Evolutionary conservation across 306 rosid genomes (phyloP).

Genomic region (Canavalia gladiata): DNA sequence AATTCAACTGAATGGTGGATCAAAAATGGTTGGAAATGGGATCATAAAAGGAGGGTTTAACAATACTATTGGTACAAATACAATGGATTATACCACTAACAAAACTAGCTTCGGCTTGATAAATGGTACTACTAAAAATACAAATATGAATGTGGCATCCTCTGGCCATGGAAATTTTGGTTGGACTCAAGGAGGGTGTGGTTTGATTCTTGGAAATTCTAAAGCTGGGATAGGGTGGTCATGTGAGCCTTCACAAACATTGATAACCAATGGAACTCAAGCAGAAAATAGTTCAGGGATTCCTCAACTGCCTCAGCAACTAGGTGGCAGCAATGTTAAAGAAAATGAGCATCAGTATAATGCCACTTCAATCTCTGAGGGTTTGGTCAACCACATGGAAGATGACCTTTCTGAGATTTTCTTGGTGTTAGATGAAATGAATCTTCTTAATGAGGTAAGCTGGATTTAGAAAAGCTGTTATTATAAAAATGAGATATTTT

Average conservation of each 20-base stretch:
- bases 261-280: neutral
- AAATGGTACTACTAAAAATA: neutral
- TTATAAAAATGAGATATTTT: too few species aligned
- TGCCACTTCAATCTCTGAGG: neutral
- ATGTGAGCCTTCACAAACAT: neutral
- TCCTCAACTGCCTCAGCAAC: slow-evolving; percentile 11
- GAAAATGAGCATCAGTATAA: neutral
- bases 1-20: slow-evolving; percentile 38
- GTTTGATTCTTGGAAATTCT: neutral
- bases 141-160: neutral
- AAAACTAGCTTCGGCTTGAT: slow-evolving; percentile 16
- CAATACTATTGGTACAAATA: neutral
- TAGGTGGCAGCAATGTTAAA: slow-evolving; percentile 27
- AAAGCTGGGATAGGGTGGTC: neutral
- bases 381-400: neutral
- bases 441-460: slow-evolving; percentile 41
- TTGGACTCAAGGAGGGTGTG: slow-evolving; percentile 26
- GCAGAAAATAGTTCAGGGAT: slow-evolving; percentile 26
- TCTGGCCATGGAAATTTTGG: slow-evolving; percentile 15
- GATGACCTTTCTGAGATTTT: slow-evolving; percentile 20
- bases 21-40: slow-evolving; percentile 14
- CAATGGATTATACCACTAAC: neutral
- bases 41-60: neutral
- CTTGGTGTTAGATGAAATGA: neutral
- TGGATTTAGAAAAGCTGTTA: neutral